A percentile compares a stretch with the other conserved stretches of the same genome.
phyloP scores from a whole-genome alignment of 176 grass and related monocot genomes.

The Areca catechu region DNA sequence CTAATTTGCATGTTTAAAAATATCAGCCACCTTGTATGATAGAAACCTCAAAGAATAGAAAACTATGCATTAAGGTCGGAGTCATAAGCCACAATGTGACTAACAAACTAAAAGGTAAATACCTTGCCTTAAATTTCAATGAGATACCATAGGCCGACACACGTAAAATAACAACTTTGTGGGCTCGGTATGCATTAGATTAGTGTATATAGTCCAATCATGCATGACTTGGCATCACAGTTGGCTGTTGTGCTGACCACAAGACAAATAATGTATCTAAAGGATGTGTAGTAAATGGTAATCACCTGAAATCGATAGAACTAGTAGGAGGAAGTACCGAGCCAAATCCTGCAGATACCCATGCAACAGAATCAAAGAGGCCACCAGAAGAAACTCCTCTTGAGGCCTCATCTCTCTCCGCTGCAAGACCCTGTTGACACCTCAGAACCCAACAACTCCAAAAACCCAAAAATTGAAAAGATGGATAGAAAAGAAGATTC shows the following conservation, averaged over 20 bases:
- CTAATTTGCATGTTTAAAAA: conserved; percentile 15
- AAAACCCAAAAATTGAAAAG: conserved; percentile 8
- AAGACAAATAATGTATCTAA: neutral
- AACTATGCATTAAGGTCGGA: too few species aligned
- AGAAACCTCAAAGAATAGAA: too few species aligned
- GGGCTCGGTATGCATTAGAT: too few species aligned
- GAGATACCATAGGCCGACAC: too few species aligned
- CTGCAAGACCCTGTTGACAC: conserved; percentile 65
- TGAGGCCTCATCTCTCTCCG: conserved; percentile 45
- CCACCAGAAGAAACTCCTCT: conserved; percentile 40
- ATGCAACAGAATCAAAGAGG: conserved; percentile 23
- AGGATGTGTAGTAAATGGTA: neutral
- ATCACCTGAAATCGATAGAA: conserved; percentile 68
- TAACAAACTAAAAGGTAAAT: too few species aligned
- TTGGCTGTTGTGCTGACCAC: neutral
- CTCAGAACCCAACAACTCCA: conserved; percentile 17
- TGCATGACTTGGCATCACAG: neutral
- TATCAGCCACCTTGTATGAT: neutral
- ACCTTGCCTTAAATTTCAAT: too few species aligned
- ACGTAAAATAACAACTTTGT: too few species aligned
- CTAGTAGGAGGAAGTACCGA: conserved; percentile 14
- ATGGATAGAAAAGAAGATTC: neutral
- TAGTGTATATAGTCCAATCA: neutral
- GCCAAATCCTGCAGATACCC: conserved; percentile 13
- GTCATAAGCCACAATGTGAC: too few species aligned